Percentiles rank a stretch among this genome's conserved stretches.
Conservation (phyloP, 225 moss, liverwort and hornwort species). For the Ulota crispa region DNA sequence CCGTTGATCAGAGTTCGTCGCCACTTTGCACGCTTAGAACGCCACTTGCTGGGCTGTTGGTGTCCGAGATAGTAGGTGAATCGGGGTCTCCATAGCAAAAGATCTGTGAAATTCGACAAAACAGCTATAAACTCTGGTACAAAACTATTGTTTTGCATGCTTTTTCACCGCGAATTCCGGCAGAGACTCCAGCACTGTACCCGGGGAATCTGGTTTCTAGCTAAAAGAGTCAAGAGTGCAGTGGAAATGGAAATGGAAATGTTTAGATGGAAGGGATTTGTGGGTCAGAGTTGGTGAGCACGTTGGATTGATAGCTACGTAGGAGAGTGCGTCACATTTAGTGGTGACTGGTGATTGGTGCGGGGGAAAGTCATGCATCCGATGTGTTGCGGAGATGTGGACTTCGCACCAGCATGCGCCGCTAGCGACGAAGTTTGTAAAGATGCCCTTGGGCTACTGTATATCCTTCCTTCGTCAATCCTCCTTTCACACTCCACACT, state of each 20-base stretch:
- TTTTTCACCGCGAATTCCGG: background rate
- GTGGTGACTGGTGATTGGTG: background rate
- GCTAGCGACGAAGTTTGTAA: too few species aligned
- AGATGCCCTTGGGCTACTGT: too few species aligned
- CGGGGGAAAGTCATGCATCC: background rate
- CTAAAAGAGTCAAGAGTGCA: background rate
- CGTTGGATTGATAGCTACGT: background rate
- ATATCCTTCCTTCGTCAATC: too few species aligned
- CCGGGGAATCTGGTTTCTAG: background rate
- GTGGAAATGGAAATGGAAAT: background rate
- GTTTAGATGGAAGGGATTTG: background rate
- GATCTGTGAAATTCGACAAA: background rate
- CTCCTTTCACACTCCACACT: too few species aligned
- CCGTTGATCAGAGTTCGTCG: background rate
- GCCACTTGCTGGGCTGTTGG: background rate
- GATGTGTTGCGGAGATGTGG: too few species aligned
- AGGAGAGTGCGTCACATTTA: too few species aligned
- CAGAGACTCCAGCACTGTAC: background rate
- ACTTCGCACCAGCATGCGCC: background rate
- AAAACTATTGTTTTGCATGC: background rate
- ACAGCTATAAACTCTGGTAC: background rate
- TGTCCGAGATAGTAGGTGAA: background rate
- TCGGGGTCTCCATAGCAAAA: background rate
- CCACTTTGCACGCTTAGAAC: background rate
- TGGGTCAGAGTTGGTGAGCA: background rate